These are phyloP conservation scores for Alloascoidea hylecoeti DNA, from an alignment of 805 yeast genomes.

Conservation along the genomic window DNA sequence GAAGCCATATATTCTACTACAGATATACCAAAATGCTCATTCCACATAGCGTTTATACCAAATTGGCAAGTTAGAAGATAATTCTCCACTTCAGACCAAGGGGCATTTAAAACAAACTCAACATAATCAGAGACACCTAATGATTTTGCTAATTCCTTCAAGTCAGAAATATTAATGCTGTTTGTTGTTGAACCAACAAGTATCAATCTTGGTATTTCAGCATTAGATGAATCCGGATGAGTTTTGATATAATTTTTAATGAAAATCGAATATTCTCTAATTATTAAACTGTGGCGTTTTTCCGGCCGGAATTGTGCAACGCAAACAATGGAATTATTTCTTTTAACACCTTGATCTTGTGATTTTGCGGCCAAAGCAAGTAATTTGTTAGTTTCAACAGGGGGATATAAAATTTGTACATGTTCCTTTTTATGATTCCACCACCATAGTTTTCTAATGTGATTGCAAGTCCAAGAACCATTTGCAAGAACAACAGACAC, in stretches of 20 bases:
- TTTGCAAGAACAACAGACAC: conserved; percentile 60
- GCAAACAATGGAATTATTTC: conserved; percentile 27
- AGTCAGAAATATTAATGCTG: conserved; percentile 34
- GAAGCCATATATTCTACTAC: conserved; percentile 85
- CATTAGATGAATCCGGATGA: conserved; percentile 2
- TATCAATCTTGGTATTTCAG: conserved; percentile 37
- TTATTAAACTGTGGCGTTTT: conserved; percentile 68
- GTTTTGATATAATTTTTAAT: conserved; percentile 14
- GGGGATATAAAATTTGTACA: conserved; percentile 61
- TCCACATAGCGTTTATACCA: conserved; percentile 98
- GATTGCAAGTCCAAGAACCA: conserved; percentile 86
- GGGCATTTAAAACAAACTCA: conserved; percentile 58
- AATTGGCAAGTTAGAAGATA: conserved; percentile 42
- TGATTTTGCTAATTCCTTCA: conserved; percentile 30
- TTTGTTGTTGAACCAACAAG: conserved; percentile 80
- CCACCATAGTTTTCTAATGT: conserved; percentile 54
- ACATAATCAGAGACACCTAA: conserved; percentile 25
- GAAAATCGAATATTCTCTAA: conserved; percentile 49
- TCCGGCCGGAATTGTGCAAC: conserved; percentile 94
- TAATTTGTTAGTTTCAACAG: conserved; percentile 62
- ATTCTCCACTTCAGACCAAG: conserved; percentile 45
- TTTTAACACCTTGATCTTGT: conserved; percentile 8
- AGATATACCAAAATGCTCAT: conserved; percentile 97
- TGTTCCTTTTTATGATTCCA: conserved; percentile 21
- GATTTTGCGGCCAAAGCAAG: conserved; percentile 13